Evolutionary conservation across 441 rosid species (phyloP).

Genomic region (Populus hybrid): DNA sequence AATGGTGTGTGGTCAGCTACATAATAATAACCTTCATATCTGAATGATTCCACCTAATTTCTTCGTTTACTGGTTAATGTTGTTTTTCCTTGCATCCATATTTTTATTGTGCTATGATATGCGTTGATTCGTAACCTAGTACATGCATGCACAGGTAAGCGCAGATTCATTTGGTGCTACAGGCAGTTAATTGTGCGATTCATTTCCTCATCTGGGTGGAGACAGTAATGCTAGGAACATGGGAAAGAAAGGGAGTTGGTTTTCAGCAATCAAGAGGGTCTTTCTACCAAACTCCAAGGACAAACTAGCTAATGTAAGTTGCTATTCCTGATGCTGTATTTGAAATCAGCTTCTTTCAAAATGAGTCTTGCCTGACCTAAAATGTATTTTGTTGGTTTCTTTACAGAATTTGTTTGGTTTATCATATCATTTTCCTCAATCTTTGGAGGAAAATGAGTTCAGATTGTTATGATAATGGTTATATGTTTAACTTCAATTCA

Average conservation of each 20-base stretch:
- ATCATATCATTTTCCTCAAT: background rate
- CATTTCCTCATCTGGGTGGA: conserved; percentile 29
- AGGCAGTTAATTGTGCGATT: conserved; percentile 5
- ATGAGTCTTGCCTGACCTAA: background rate
- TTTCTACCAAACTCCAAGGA: conserved; percentile 70
- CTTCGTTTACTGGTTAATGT: background rate
- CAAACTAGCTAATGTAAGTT: conserved; percentile 62
- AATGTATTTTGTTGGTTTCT: background rate
- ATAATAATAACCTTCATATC: conserved; percentile 9
- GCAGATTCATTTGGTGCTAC: conserved; percentile 12
- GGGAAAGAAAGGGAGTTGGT: conserved; percentile 96
- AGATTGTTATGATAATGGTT: background rate
- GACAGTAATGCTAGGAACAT: conserved; percentile 64
- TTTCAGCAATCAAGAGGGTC: conserved; percentile 83
- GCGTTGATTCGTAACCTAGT: conserved; percentile 2
- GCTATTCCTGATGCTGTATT: background rate
- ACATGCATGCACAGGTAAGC: conserved; percentile 2
- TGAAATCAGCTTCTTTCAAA: background rate
- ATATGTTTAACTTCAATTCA: background rate
- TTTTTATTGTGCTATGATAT: background rate
- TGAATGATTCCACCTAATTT: background rate
- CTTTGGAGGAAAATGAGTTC: background rate
- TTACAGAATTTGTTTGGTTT: background rate
- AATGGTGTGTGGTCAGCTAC: background rate
- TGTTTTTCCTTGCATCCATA: background rate